Base-by-base conservation (phyloP, 2,329 filamentous ascomycete genomes). In the Exophiala phaeomuriformis region DNA sequence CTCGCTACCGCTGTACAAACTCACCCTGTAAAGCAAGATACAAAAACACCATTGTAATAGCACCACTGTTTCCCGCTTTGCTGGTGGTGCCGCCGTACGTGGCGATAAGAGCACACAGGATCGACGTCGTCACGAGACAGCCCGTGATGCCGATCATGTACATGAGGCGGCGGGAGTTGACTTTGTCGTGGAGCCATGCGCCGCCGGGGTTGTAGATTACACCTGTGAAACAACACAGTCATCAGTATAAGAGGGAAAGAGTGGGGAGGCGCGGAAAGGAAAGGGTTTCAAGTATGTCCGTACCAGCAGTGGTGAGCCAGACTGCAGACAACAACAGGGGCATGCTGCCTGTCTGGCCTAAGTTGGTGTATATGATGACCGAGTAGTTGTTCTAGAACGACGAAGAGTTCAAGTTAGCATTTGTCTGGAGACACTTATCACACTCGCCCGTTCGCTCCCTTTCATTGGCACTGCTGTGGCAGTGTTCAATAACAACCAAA, bases 271-370 rank as follows among this genome's bases (percentile, higher is more conserved):
- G n/a, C n/a, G n/a, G n/a, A n/a, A n/a, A n/a, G n/a, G n/a, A n/a
- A n/a, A n/a, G n/a, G n/a, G n/a, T n/a, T n/a, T n/a, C n/a, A n/a
- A n/a, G n/a, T n/a, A n/a, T n/a, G n/a, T n/a, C n/a, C n/a, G n/a
- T n/a, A 68, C 71, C 70, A 12, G 76, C 76, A 9, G 57, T 60
- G 7, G 71, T 74, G n/a, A 73, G 64, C 71, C 72, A 76, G 19
- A 73, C 56, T n/a, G 72, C 73, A 52, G 67, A 71, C 10, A 76
- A 60, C 3, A 76, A 67, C 19, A 76, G 62, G 4, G 73, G 72
- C 67, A 71, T 69, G 52, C 66, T 68, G 36, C 64, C 66, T 41
- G 55, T 61, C 50, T 69, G 63, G 31, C 66, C 73, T 5, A 76
- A 66, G 32, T 58, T 59, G 39, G 65, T 60, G 61, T 69, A 69